phyloP scores from a whole-genome alignment of 176 grass and related monocot genomes.

The Tillandsia leiboldiana region DNA sequence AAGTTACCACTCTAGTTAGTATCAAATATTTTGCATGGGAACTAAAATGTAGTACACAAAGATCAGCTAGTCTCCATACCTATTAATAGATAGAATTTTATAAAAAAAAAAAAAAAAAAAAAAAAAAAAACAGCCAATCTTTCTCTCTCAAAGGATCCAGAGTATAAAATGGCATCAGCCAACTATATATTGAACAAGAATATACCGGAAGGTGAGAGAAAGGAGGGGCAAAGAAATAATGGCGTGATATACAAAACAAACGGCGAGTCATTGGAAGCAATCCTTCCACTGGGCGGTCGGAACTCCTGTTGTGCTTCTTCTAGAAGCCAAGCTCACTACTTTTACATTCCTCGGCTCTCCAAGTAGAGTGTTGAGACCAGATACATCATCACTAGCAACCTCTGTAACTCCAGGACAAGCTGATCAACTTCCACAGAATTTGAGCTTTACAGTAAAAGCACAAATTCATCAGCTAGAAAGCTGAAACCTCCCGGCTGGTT shows the following conservation, averaged over 20 bases:
- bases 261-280: conserved; percentile 19
- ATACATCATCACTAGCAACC: conserved; percentile 27
- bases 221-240: conserved; percentile 12
- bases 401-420: conserved; percentile 22
- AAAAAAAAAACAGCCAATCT: conserved; percentile 5
- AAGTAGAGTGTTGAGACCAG: conserved; percentile 22
- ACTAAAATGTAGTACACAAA: too few species aligned
- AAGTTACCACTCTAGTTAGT: too few species aligned
- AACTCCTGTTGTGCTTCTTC: conserved; percentile 8
- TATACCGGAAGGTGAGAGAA: conserved; percentile 20
- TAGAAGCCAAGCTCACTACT: conserved; percentile 20
- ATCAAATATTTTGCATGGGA: too few species aligned
- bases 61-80: too few species aligned
- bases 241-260: conserved; percentile 23
- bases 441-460: not conserved
- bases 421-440: not conserved
- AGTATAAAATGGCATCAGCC: conserved; percentile 24
- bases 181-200: conserved; percentile 22
- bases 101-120: conserved; percentile 4
- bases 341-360: conserved; percentile 19
- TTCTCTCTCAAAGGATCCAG: conserved; percentile 15
- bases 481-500: conserved; percentile 69
- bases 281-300: conserved; percentile 7
- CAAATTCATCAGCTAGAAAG: conserved; percentile 41
- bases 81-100: too few species aligned